These are phyloP conservation scores for Puccinia coronata DNA, from an alignment of 1,284 basidiomycete species.

Conservation along the genomic window DNA sequence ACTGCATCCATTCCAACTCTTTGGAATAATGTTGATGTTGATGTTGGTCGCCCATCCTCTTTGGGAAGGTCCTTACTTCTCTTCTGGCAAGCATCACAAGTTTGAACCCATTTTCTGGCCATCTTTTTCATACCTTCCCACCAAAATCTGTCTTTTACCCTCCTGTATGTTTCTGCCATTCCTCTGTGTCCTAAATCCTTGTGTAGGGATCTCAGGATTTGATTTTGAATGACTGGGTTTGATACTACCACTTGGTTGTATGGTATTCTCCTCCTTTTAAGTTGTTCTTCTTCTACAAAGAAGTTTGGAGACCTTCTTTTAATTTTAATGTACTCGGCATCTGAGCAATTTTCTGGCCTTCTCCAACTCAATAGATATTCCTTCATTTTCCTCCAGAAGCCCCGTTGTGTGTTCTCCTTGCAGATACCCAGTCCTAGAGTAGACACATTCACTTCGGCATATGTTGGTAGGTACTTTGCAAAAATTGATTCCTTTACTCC, in stretches of 20 bases:
- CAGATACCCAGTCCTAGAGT: neutral
- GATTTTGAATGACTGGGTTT: neutral
- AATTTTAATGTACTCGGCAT: neutral
- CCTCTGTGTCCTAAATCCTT: slow-evolving; percentile 18
- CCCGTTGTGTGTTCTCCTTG: neutral
- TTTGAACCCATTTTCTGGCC: neutral
- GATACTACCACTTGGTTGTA: neutral
- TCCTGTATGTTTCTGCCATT: neutral
- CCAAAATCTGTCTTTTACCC: neutral
- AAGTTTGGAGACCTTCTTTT: neutral
- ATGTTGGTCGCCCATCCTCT: neutral
- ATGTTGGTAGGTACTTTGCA: too few species aligned
- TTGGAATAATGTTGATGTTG: slow-evolving; percentile 3
- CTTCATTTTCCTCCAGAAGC: neutral
- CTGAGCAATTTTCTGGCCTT: neutral
- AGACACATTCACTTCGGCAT: neutral
- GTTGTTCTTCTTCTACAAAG: neutral
- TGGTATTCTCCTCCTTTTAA: neutral
- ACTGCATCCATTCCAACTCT: slow-evolving; percentile 10
- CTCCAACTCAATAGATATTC: neutral
- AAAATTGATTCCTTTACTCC: neutral
- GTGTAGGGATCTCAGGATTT: neutral
- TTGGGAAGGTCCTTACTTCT: neutral
- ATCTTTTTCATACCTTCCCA: slow-evolving; percentile 21
- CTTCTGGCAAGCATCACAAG: neutral